Evolutionary conservation across 345 rosid species (phyloP), one percentile per base, ranked within the genome.

Genomic region (Eucalyptus camaldulensis): DNA sequence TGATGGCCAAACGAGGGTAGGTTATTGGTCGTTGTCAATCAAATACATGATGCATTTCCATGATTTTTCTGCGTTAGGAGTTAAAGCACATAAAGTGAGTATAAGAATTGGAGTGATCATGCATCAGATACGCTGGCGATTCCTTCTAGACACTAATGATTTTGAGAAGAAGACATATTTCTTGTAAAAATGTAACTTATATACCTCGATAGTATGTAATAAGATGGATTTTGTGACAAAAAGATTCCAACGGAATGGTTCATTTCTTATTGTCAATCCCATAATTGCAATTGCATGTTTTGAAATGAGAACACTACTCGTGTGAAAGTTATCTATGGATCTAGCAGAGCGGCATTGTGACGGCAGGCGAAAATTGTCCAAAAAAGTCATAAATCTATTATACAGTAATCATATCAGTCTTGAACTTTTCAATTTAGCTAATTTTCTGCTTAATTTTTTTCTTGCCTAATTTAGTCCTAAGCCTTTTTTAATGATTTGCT

Each of bases 291-390:
- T 76, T 21, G 85, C 44, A 33, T 22, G 25, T 72, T 72, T 72
- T 33, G 44, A 72, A 72, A 72, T 4, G 7, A 21, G 27, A 6
- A 40, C 3, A 21, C 27, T 40, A 21, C 24, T 37, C 83, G 10
- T 40, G 85, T 24, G 83, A 76, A 76, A 40, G 3, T 40, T 22
- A 40, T 11, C 27, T 76, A 40, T 76, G 25, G 1, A 11, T 76
- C 13, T 37, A 13, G 47, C 7, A 37, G 24, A 76, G 25, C 2
- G 1, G 58, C 11, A 22, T 10, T 37, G 27, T 76, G 14, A 13
- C 1, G 5, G 8, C 8, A 0, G 2, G 27, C 0, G 8, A 76
- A 40, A 76, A 21, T 76, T 76, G 2, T 76, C 15, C 5, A 37
- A 76, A 76, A 53, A 37, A 10, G 83, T 8, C 25, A 53, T 21